A percentile compares a stretch with the other conserved stretches of the same genome.
Conservation (phyloP, 257 asterid genomes). For the Euphrasia confusa region DNA sequence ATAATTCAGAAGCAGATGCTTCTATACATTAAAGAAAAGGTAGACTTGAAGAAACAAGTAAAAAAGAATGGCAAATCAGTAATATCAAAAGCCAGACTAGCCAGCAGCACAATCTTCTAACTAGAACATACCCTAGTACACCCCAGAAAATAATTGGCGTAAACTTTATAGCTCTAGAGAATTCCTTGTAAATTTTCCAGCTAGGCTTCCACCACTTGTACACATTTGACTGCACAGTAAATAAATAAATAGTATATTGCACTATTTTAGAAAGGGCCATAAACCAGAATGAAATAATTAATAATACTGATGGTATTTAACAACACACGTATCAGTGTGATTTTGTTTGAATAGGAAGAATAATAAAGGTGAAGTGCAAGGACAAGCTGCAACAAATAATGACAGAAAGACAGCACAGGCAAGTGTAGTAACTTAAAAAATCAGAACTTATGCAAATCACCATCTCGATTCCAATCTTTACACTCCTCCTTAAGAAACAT, state of each 20-base stretch:
- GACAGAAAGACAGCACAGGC: not conserved
- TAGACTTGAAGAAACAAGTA: slow-evolving; percentile 6
- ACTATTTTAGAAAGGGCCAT: not conserved
- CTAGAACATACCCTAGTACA: slow-evolving; percentile 61
- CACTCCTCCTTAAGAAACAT: not conserved
- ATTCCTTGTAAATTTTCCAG: slow-evolving; percentile 53
- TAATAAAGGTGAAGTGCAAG: not conserved
- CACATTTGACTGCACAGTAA: slow-evolving; percentile 58
- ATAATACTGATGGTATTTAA: not conserved
- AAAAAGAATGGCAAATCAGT: slow-evolving; percentile 12
- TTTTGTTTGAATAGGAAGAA: not conserved
- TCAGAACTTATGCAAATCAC: not conserved
- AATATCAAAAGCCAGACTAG: slow-evolving; percentile 5
- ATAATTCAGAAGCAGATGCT: slow-evolving; percentile 10
- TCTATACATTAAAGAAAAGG: not conserved
- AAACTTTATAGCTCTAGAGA: slow-evolving; percentile 78
- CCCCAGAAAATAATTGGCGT: slow-evolving; percentile 91
- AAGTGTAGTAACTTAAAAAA: not conserved
- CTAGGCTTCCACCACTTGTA: slow-evolving; percentile 95
- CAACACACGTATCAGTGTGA: not conserved
- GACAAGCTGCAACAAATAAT: not conserved
- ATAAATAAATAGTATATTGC: slow-evolving; percentile 15
- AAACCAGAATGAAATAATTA: slow-evolving; percentile 2
- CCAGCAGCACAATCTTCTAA: slow-evolving; percentile 12
- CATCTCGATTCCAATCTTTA: not conserved